Evolutionary conservation across 169 alveolate species (phyloP), one percentile per base, ranked within the genome.

Genomic region (Plasmodium gonderi): DNA sequence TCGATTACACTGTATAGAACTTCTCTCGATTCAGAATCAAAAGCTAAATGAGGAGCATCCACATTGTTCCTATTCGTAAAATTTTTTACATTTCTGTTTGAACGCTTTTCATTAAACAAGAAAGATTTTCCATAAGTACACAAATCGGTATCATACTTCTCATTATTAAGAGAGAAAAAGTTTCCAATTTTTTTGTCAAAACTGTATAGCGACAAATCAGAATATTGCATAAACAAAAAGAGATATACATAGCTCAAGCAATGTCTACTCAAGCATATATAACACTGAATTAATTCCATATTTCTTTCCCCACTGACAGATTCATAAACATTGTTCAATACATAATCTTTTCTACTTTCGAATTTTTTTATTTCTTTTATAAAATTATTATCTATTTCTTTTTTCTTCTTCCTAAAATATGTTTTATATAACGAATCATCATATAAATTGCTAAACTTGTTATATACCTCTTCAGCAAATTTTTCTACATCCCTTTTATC

Each of bases 311-410:
- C 68, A 64, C 45, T 75, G 68, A 85, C 47, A 85, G 65, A 38
- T 54, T 85, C 89, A 85, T 85, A 85, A 17, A 85, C 74, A 75
- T 85, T 85, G 31, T 75, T 85, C 65, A 85, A 75, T 14, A 75
- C 65, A 45, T 75, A 60, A 40, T 85, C 87, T 54, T 85, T 85
- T 85, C 79, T 75, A 51, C 80, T 49, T 42, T 85, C 92, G 33
- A 85, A 85, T 33, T 85, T 74, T 45, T 85, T 85, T 85, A 85
- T 85, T 75, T 85, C 87, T 14, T 51, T 60, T 75, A 72, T 75
- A 75, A 54, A 75, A 85, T 47, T 85, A 5, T 74, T 60, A 75
- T 85, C 85, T 38, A 85, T 14, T 6, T 85, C 89, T 60, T 75
- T 72, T 40, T 75, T 82, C 33, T 60, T 75, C 26, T 85, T 60